A percentile compares a stretch with the other conserved stretches of the same genome.
Conservation (phyloP, 2,329 filamentous ascomycete species). For the Harringtonia aguacate region DNA sequence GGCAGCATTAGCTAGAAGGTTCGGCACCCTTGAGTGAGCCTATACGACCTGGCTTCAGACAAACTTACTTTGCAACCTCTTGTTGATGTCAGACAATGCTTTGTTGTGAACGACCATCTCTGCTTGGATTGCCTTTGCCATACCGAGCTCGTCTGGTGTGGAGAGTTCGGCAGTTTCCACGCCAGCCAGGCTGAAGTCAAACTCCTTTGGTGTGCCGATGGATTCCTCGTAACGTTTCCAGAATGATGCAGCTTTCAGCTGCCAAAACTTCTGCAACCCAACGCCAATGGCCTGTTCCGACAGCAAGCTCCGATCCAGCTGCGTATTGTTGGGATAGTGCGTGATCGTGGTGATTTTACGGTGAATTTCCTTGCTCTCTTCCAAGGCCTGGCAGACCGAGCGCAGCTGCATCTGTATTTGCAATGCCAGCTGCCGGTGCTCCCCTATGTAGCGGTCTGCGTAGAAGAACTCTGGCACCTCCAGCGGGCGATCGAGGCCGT, state of each 20-base stretch:
- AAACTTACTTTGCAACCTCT: constrained; percentile 6
- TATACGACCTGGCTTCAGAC: background rate
- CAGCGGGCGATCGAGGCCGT: constrained; percentile 7
- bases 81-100: constrained; percentile 8
- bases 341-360: constrained; percentile 3
- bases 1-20: too few species aligned
- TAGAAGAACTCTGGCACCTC: constrained; percentile 16
- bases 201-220: constrained; percentile 6
- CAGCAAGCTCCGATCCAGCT: constrained; percentile 7
- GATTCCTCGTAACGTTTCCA: constrained; percentile 14
- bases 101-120: constrained; percentile 12
- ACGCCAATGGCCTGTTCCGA: constrained; percentile 12
- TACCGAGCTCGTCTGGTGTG: constrained; percentile 9
- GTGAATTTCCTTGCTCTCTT: constrained; percentile 5
- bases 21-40: background rate
- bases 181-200: constrained; percentile 13
- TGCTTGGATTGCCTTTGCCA: constrained; percentile 9
- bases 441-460: constrained; percentile 15
- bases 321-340: constrained; percentile 1
- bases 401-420: constrained; percentile 11
- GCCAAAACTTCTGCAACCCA: constrained; percentile 12
- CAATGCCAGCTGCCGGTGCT: constrained; percentile 10
- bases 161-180: constrained; percentile 10
- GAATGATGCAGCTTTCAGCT: constrained; percentile 10
- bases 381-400: constrained; percentile 6